Base-by-base conservation (phyloP, 495 filamentous ascomycete species). In the Penicillium argentinense region DNA sequence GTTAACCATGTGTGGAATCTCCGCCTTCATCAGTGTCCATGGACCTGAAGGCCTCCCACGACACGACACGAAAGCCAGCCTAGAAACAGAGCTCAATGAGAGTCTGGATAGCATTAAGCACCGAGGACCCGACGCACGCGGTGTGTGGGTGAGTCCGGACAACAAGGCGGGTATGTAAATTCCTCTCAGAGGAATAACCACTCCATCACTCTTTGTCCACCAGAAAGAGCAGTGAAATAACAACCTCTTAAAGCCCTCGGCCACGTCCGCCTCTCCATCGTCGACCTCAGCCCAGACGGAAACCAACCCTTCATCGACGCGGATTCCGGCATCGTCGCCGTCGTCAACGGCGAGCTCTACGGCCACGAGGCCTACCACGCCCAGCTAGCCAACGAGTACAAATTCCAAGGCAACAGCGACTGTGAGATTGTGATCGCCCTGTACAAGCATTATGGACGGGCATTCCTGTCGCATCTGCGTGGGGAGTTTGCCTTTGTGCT, bases 271-370 rank as follows among this genome's bases (percentile, higher is more conserved):
- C 64, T 82, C 2, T 65, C 72, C 4, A 80, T 80, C 52, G 74
- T 75, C 41, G 77, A 80, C 53, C 67, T 79, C 7, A 67, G 60
- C 36, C 55, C 73, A 0, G 53, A 54, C 11, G 77, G 68, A 16
- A 49, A 54, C 13, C 77, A 82, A 33, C 77, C 76, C 3, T 70
- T 80, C 42, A 64, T 73, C 33, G 59, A 63, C 53, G 28, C 14
- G n/a, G 58, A 64, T 30, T 46, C 54, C 25, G 51, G 32, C 0
- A 63, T 80, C 21, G 73, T 79, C 57, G 77, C 73, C 3, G 69
- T 81, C 29, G 70, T 80, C 42, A 80, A 80, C 43, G 78, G 78
- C 43, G 78, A 80, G 53, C 60, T 82, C 27, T 82, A 80, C 54
- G 72, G 75, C 50, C 16, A 18, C 14, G 33, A 21, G n/a, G 9